Evolutionary conservation across 2,329 filamentous ascomycete species (phyloP).

Genomic region (Arthrinium phaeospermum): DNA sequence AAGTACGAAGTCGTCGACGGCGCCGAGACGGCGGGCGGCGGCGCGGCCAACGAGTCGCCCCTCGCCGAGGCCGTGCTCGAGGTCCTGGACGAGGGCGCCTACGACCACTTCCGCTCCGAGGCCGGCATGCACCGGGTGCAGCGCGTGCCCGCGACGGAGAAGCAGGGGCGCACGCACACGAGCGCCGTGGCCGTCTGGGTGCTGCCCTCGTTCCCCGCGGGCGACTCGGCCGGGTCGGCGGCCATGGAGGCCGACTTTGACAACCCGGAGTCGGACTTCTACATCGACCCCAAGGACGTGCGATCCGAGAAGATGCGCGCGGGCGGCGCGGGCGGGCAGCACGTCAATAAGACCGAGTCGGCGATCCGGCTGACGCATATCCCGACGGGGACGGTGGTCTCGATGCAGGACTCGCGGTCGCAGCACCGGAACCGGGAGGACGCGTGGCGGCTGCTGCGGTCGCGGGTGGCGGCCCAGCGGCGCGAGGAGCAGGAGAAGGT

Average conservation of each 20-base stretch:
- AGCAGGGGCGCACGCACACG: slow-evolving; percentile 89
- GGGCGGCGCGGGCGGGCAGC: slow-evolving; percentile 90
- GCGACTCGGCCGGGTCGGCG: slow-evolving; percentile 48
- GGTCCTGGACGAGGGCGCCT: slow-evolving; percentile 76
- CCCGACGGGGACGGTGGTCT: slow-evolving; percentile 84
- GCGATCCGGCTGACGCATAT: slow-evolving; percentile 91
- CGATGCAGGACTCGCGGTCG: slow-evolving; percentile 90
- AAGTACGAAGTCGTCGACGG: slow-evolving; percentile 81
- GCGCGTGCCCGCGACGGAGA: slow-evolving; percentile 89
- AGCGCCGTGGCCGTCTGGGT: slow-evolving; percentile 93
- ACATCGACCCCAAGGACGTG: slow-evolving; percentile 84
- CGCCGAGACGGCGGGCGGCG: slow-evolving; percentile 56
- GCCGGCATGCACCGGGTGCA: slow-evolving; percentile 96
- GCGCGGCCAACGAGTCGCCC: slow-evolving; percentile 63
- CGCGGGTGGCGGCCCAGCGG: slow-evolving; percentile 78
- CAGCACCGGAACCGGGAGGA: slow-evolving; percentile 88
- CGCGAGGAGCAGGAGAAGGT: slow-evolving; percentile 86
- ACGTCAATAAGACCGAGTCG: slow-evolving; percentile 98
- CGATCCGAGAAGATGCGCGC: slow-evolving; percentile 88
- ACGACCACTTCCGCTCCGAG: slow-evolving; percentile 82
- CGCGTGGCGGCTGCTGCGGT: slow-evolving; percentile 85
- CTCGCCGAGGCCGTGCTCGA: slow-evolving; percentile 90
- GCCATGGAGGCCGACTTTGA: slow-evolving; percentile 67
- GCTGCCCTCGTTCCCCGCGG: slow-evolving; percentile 77
- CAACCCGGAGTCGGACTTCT: slow-evolving; percentile 90